Conservation (phyloP, 768 basidiomycete species). For the Boletus edulis region DNA sequence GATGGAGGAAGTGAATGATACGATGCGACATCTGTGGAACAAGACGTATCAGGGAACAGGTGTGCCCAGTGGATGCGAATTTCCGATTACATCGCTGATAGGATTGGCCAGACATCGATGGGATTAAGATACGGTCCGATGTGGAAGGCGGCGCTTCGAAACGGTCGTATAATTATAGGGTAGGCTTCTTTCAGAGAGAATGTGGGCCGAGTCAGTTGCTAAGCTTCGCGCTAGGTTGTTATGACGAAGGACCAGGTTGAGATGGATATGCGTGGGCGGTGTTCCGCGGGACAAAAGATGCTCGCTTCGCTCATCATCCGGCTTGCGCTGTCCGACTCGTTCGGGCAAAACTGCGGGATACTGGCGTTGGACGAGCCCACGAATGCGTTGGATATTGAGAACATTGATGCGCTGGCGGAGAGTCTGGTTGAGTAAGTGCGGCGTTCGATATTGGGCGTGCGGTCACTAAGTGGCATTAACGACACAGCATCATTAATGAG, state of each 20-base stretch:
- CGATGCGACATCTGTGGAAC: slow-evolving; percentile 96
- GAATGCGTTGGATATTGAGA: slow-evolving; percentile 93
- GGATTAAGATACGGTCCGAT: slow-evolving; percentile 93
- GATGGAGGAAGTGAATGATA: slow-evolving; percentile 99
- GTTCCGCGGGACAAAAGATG: slow-evolving; percentile 98
- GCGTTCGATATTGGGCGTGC: neutral
- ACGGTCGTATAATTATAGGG: slow-evolving; percentile 95
- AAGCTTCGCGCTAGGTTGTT: slow-evolving; percentile 64
- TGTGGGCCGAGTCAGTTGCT: slow-evolving; percentile 9
- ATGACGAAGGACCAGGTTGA: slow-evolving; percentile 99
- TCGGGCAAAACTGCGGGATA: slow-evolving; percentile 97
- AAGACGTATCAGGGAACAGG: slow-evolving; percentile 99
- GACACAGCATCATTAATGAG: slow-evolving; percentile 84
- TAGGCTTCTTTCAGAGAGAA: slow-evolving; percentile 36
- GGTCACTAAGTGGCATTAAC: neutral
- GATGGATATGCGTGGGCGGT: slow-evolving; percentile 99
- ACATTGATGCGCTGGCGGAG: slow-evolving; percentile 89
- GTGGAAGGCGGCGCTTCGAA: slow-evolving; percentile 88
- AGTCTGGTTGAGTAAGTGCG: slow-evolving; percentile 84
- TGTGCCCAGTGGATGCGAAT: slow-evolving; percentile 30
- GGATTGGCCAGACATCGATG: slow-evolving; percentile 79
- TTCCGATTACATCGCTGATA: slow-evolving; percentile 11
- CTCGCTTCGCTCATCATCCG: slow-evolving; percentile 97
- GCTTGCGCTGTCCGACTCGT: slow-evolving; percentile 94
- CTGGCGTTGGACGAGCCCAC: slow-evolving; percentile 98